These are phyloP conservation scores for Populus nigra DNA, from an alignment of 345 rosid genomes.

Conservation along the genomic window DNA sequence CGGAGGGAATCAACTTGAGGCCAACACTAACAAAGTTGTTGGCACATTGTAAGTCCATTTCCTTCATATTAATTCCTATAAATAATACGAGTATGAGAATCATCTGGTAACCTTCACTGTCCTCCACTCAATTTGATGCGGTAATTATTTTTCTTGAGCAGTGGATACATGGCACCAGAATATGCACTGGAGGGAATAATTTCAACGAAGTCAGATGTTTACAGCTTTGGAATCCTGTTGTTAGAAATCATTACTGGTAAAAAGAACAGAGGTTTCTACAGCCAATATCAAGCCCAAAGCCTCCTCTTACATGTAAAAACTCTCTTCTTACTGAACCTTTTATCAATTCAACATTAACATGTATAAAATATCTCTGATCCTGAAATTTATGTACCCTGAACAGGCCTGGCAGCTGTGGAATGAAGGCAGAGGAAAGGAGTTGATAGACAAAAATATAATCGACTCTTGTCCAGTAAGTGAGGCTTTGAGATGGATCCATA, in stretches of 20 bases:
- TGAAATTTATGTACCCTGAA: background rate
- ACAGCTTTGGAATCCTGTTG: constrained; percentile 43
- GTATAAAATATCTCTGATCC: background rate
- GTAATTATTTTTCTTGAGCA: constrained; percentile 3
- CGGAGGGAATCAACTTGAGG: constrained; percentile 46
- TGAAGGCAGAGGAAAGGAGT: constrained; percentile 32
- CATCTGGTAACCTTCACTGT: background rate
- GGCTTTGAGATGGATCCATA: constrained; percentile 41
- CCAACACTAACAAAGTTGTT: constrained; percentile 47
- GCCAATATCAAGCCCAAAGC: constrained; percentile 24
- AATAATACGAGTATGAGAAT: background rate
- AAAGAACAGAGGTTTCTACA: constrained; percentile 36
- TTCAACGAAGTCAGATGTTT: constrained; percentile 50
- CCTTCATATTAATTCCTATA: background rate
- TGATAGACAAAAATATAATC: constrained; percentile 35
- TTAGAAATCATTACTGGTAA: constrained; percentile 46
- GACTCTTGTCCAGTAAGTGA: constrained; percentile 17
- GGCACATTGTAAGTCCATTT: constrained; percentile 46
- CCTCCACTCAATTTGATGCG: background rate
- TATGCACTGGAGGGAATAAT: constrained; percentile 45
- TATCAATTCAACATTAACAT: background rate
- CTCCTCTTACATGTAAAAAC: constrained; percentile 39
- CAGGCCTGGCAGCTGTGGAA: constrained; percentile 51
- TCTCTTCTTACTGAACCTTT: background rate
- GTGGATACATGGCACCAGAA: constrained; percentile 63